These are phyloP conservation scores for Sparassis latifolia DNA, from an alignment of 1,284 basidiomycete species.

Conservation along the genomic window DNA sequence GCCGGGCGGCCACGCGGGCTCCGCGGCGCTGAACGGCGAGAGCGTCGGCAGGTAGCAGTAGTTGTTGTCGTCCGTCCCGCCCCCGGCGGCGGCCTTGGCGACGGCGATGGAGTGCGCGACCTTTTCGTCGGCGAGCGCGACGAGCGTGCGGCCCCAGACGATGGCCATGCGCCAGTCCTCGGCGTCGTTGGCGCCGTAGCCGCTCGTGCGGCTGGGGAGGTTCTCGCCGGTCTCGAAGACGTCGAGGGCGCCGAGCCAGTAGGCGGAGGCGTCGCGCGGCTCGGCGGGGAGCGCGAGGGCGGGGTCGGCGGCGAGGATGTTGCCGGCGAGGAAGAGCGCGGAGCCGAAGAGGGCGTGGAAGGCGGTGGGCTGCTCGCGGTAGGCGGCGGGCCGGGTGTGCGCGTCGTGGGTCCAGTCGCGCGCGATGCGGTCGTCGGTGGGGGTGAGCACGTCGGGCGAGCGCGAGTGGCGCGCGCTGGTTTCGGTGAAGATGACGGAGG, in stretches of 20 bases:
- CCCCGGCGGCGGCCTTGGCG: slow-evolving; percentile 9
- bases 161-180: slow-evolving; percentile 67
- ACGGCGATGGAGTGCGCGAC: slow-evolving; percentile 14
- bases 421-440: slow-evolving; percentile 24
- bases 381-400: slow-evolving; percentile 7
- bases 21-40: slow-evolving; percentile 25
- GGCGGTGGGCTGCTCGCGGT: slow-evolving; percentile 46
- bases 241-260: slow-evolving; percentile 60
- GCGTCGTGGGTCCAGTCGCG: slow-evolving; percentile 28
- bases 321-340: slow-evolving; percentile 54
- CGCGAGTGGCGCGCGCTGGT: slow-evolving; percentile 7
- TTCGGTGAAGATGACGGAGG: slow-evolving; percentile 39
- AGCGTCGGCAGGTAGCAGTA: slow-evolving; percentile 12
- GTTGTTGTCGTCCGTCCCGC: slow-evolving; percentile 6
- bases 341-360: slow-evolving; percentile 61
- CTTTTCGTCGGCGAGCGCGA: slow-evolving; percentile 49
- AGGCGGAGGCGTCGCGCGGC: slow-evolving; percentile 41
- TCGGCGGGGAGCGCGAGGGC: slow-evolving; percentile 46
- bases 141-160: slow-evolving; percentile 56
- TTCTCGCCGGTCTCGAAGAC: slow-evolving; percentile 62
- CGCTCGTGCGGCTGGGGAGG: slow-evolving; percentile 40
- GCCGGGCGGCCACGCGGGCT: slow-evolving; percentile 43
- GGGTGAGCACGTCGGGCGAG: slow-evolving; percentile 21
- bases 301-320: slow-evolving; percentile 45
- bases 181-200: slow-evolving; percentile 15